phyloP scores from a whole-genome alignment of 202 grass and related monocot genomes.

The Cymbopogon flexuosus region DNA sequence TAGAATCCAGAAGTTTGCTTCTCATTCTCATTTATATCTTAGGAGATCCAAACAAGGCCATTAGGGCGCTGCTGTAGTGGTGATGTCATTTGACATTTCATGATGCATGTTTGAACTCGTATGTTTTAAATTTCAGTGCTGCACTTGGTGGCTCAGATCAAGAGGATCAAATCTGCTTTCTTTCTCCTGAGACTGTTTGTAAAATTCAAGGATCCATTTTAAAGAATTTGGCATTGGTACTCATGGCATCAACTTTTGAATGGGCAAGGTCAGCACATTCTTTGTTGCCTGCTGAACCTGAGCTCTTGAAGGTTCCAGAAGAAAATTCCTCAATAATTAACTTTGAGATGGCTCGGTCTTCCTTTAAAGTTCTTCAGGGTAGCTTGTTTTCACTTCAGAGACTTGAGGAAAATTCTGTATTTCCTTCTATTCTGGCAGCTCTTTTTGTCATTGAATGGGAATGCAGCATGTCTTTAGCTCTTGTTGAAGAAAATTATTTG shows the following conservation, averaged over 20 bases:
- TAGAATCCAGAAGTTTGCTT: neutral
- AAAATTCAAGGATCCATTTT: conserved; percentile 49
- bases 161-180: conserved; percentile 69
- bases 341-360: conserved; percentile 48
- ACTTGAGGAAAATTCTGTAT: conserved; percentile 45
- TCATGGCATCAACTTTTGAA: conserved; percentile 48
- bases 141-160: conserved; percentile 72
- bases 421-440: conserved; percentile 64
- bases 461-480: conserved; percentile 50
- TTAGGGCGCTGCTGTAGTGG: neutral
- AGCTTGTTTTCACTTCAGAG: conserved; percentile 55
- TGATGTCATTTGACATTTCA: neutral
- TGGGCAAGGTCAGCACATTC: conserved; percentile 53
- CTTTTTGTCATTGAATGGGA: conserved; percentile 82
- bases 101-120: neutral
- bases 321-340: conserved; percentile 30
- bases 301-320: conserved; percentile 33
- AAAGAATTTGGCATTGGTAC: conserved; percentile 48
- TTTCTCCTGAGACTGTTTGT: conserved; percentile 52
- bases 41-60: neutral
- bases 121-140: conserved; percentile 70
- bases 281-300: conserved; percentile 30
- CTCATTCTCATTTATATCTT: neutral
- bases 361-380: conserved; percentile 67
- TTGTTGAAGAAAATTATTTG: conserved; percentile 35